Evolutionary conservation across 1,284 basidiomycete genomes (phyloP).

Genomic region (Ceratobasidium sp.): DNA sequence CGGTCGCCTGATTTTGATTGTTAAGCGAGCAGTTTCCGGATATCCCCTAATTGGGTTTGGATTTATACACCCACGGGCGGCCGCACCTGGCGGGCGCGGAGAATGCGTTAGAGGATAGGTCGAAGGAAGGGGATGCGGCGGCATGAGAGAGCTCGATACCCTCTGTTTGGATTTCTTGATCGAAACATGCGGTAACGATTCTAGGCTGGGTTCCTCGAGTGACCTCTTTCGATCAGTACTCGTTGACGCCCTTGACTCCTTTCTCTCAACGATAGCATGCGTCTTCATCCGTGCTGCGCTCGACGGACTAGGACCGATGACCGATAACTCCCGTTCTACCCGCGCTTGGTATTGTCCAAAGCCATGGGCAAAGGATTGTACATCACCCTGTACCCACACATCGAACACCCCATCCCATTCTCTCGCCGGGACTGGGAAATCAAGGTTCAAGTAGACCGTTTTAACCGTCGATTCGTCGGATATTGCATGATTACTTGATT

Average conservation of each 20-base stretch:
- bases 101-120: not conserved
- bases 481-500: constrained; percentile 46
- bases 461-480: constrained; percentile 52
- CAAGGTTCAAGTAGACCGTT: constrained; percentile 87
- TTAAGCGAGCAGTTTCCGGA: constrained; percentile 8
- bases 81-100: not conserved
- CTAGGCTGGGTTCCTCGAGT: not conserved
- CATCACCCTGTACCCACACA: constrained; percentile 89
- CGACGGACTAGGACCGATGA: not conserved
- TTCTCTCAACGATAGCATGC: not conserved
- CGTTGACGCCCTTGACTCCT: constrained; percentile 1
- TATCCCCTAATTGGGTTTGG: constrained; percentile 1
- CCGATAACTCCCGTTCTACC: not conserved
- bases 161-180: constrained; percentile 31
- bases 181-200: not conserved
- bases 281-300: not conserved
- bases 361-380: constrained; percentile 77
- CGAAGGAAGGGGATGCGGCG: not conserved
- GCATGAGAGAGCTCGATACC: constrained; percentile 11
- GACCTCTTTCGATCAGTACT: constrained; percentile 4
- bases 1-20: constrained; percentile 28
- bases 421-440: constrained; percentile 84
- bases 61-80: not conserved
- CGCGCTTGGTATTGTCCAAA: constrained; percentile 56
- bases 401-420: constrained; percentile 95